These are phyloP conservation scores for Naematelia aurantialba DNA, from an alignment of 768 basidiomycete species.

Conservation along the genomic window DNA sequence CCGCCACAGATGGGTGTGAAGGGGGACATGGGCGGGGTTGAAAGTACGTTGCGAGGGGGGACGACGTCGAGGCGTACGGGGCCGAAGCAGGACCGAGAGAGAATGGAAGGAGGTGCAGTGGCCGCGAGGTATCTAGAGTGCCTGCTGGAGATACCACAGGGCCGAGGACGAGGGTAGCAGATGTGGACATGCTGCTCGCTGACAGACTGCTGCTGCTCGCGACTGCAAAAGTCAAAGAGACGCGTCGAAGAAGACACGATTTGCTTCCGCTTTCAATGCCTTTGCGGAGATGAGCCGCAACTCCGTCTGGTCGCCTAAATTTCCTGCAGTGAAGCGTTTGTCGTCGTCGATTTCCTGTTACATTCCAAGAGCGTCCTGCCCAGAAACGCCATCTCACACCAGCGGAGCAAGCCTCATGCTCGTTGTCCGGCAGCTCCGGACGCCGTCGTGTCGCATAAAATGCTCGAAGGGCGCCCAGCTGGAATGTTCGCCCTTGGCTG, in stretches of 20 bases:
- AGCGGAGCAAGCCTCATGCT: background rate
- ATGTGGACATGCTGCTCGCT: constrained; percentile 10
- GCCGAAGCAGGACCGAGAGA: constrained; percentile 24
- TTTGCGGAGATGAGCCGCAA: background rate
- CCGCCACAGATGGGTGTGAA: constrained; percentile 11
- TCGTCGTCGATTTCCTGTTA: no score
- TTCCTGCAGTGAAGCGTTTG: background rate
- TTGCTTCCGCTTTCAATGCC: background rate
- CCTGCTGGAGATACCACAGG: background rate
- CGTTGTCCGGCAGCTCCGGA: background rate
- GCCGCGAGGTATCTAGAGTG: constrained; percentile 9
- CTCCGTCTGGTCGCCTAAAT: background rate
- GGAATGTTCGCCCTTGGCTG: background rate
- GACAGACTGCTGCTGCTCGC: background rate
- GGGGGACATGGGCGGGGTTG: constrained; percentile 26
- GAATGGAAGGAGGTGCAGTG: constrained; percentile 39
- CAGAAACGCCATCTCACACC: no score
- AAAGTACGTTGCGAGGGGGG: constrained; percentile 27
- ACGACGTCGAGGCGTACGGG: constrained; percentile 19
- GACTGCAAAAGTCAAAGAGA: background rate
- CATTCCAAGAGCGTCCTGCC: no score
- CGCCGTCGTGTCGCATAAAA: background rate
- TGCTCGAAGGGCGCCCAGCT: background rate
- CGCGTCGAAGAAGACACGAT: background rate
- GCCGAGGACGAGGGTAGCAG: constrained; percentile 13